Base-by-base conservation (phyloP, 768 basidiomycete species). In the Hysterangium stoloniferum region DNA sequence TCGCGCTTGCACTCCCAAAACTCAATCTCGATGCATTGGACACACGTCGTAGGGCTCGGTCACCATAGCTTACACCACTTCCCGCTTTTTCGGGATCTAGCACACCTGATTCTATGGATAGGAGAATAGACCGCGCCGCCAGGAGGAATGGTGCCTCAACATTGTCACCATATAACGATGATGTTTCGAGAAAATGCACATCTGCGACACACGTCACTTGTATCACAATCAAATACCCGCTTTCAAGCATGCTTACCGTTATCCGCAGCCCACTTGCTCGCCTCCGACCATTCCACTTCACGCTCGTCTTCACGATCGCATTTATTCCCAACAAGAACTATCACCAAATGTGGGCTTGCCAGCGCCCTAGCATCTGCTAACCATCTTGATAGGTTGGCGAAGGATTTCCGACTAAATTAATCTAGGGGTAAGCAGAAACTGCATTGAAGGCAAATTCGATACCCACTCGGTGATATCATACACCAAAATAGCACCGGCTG, bases 11-110 rank as follows among this genome's bases (percentile, higher is more conserved):
- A 61, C 86, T 88, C 13, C 86, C 87, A 63, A 90, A 88, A 62
- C 88, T 90, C 59, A 93, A 69, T 50, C 87, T 80, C 60, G 87
- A 90, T n/a, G 86, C 86, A 64, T 87, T 90, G 55, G 85, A 92
- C 28, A 97, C 90, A 59, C 95, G 76, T 51, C 92, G 77, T 28
- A 98, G 72, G 20, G 92, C 87, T 53, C 96, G 77, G 65, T 97
- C 96, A 7, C 96, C 96, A 62, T 96, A 99, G 60, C 87, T 91
- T 38, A 99, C 92, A 19, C 96, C 96, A 54, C 89, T 93, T 1
- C 92, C 95, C 13, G 89, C 80, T 62, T 88, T 86, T 68, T 97
- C 94, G 35, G 95, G 95, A 66, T 97, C 91, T 33, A 97, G 75
- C 13, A 74, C 72, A 24, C 92, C 93, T 13, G 89, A 86, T 67